These are phyloP conservation scores for Pseudonitzschia multiseries DNA, from an alignment of 108 stramenopile genomes.

Conservation along the genomic window DNA sequence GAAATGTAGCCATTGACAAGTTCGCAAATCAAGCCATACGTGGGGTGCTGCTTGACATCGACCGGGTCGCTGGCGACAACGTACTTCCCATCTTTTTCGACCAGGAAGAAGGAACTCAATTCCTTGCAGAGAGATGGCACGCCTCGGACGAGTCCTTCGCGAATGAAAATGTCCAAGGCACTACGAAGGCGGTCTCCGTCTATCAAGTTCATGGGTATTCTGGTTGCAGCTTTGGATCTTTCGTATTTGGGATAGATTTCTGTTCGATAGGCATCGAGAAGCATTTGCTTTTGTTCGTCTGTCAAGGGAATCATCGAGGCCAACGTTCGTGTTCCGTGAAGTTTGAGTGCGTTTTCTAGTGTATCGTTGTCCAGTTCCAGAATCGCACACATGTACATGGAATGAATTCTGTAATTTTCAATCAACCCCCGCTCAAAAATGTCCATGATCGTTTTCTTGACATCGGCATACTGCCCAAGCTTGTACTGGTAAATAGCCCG, in stretches of 20 bases:
- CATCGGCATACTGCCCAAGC: constrained; percentile 69
- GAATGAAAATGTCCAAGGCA: constrained; percentile 69
- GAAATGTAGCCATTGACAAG: constrained; percentile 70
- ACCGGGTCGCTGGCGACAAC: constrained; percentile 67
- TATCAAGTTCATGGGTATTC: constrained; percentile 68
- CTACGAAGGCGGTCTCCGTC: constrained; percentile 58
- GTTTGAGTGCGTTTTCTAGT: constrained; percentile 40
- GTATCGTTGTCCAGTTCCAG: constrained; percentile 54
- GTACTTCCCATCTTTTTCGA: constrained; percentile 38
- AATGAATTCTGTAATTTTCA: constrained; percentile 91
- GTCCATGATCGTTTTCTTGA: constrained; percentile 52
- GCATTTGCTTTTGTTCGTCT: constrained; percentile 45
- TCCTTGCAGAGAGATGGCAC: constrained; percentile 88
- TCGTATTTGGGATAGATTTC: constrained; percentile 47
- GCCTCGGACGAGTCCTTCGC: constrained; percentile 71
- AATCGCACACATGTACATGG: constrained; percentile 89
- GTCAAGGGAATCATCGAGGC: constrained; percentile 58
- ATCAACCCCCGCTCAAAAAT: constrained; percentile 75
- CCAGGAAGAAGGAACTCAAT: constrained; percentile 68
- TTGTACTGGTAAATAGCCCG: constrained; percentile 73
- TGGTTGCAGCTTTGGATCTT: constrained; percentile 57
- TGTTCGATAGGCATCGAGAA: constrained; percentile 65
- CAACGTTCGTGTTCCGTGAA: constrained; percentile 68
- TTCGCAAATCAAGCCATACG: constrained; percentile 52
- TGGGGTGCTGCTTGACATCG: constrained; percentile 62